These are phyloP conservation scores for Pueraria montana DNA, from an alignment of 306 rosid genomes.

Conservation along the genomic window DNA sequence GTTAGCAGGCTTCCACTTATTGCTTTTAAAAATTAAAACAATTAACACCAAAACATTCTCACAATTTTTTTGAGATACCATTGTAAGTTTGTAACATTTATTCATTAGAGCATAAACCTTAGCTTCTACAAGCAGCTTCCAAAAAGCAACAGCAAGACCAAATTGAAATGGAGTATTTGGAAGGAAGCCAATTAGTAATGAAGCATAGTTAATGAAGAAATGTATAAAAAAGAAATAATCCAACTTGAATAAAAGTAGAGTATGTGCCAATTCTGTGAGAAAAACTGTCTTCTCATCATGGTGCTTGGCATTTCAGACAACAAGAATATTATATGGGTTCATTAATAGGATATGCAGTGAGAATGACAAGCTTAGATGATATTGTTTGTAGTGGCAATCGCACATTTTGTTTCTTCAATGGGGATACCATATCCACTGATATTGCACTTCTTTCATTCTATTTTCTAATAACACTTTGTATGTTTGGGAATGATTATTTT, in stretches of 20 bases:
- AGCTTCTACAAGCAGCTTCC: slow-evolving; percentile 28
- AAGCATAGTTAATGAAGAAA: background rate
- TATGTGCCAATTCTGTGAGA: background rate
- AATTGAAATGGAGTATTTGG: background rate
- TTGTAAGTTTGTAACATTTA: slow-evolving; percentile 9
- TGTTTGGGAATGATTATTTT: background rate
- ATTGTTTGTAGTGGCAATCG: background rate
- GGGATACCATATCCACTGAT: background rate
- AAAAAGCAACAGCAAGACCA: slow-evolving; percentile 20
- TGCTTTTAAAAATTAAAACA: background rate
- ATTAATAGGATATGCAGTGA: background rate
- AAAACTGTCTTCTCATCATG: background rate
- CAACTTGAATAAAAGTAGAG: background rate
- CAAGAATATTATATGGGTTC: background rate
- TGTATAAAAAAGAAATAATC: background rate
- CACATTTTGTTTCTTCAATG: background rate
- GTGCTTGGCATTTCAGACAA: background rate
- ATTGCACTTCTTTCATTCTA: slow-evolving; percentile 28
- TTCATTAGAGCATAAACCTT: background rate
- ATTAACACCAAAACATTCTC: background rate
- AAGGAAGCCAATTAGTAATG: background rate
- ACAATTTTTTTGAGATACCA: background rate
- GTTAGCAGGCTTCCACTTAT: too few species aligned
- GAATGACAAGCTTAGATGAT: slow-evolving; percentile 11
- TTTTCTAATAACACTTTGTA: slow-evolving; percentile 11